Conservation (phyloP, 805 yeast genomes). For the Metschnikowia gelsemii region DNA sequence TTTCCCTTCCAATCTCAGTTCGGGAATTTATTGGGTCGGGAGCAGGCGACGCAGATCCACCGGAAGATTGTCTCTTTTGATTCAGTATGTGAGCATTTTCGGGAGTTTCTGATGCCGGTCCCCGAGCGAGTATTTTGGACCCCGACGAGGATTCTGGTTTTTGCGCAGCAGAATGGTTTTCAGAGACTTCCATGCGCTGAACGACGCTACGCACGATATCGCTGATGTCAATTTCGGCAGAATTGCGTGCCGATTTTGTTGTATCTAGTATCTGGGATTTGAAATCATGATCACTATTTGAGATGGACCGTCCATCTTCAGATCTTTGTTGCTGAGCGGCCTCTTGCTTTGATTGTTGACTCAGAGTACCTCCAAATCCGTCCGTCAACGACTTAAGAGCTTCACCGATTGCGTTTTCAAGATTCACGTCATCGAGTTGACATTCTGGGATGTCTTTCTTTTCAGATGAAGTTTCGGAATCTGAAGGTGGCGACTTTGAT, state of each 20-base stretch:
- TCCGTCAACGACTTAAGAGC: constrained; percentile 19
- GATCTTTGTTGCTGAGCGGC: too few relatives aligned
- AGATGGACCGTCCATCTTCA: too few relatives aligned
- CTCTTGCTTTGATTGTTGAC: not conserved
- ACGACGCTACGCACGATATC: constrained; percentile 31
- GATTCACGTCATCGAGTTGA: constrained; percentile 1
- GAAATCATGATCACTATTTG: too few relatives aligned
- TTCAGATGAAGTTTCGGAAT: not conserved
- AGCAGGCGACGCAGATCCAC: not conserved
- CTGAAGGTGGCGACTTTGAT: not conserved
- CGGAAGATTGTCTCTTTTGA: not conserved
- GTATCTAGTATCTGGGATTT: too few relatives aligned
- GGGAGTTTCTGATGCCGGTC: too few relatives aligned
- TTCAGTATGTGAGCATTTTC: too few relatives aligned
- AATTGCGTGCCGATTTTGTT: constrained; percentile 23
- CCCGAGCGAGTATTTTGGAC: too few relatives aligned
- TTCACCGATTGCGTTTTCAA: constrained; percentile 13
- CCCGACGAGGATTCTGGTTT: too few relatives aligned
- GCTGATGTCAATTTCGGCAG: constrained; percentile 19
- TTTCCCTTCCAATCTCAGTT: not conserved
- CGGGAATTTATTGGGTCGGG: not conserved
- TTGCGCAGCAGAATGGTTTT: not conserved
- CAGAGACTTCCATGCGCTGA: constrained; percentile 18
- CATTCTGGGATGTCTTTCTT: not conserved
- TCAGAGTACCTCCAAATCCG: constrained; percentile 22